Evolutionary conservation across 805 yeast genomes (phyloP).

Genomic region (Wickerhamiella musiphila): DNA sequence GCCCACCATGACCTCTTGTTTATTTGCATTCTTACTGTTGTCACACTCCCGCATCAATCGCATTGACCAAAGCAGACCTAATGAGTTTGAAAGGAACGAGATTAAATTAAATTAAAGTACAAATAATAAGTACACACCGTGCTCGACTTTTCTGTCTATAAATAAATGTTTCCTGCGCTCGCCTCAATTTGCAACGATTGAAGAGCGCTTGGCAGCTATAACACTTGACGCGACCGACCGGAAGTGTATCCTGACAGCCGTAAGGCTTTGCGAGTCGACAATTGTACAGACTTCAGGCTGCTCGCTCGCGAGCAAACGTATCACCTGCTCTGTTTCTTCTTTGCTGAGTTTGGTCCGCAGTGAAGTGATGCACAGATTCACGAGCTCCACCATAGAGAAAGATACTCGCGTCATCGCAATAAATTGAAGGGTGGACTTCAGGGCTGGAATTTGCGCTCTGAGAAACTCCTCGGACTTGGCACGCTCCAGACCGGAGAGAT

Average conservation of each 20-base stretch:
- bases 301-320: slow-evolving; percentile 10
- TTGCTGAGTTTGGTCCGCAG: slow-evolving; percentile 13
- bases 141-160: too few relatives aligned
- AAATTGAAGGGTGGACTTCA: slow-evolving; percentile 12
- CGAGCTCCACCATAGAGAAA: slow-evolving; percentile 9
- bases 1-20: slow-evolving; percentile 1
- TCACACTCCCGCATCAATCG: too few relatives aligned
- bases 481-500: slow-evolving; percentile 4
- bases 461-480: slow-evolving; percentile 10
- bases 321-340: slow-evolving; percentile 12
- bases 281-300: slow-evolving; percentile 16
- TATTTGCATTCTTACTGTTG: too few relatives aligned
- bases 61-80: too few relatives aligned
- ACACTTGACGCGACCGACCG: too few relatives aligned
- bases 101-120: too few relatives aligned
- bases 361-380: slow-evolving; percentile 12
- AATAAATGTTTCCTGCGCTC: too few relatives aligned
- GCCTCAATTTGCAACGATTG: too few relatives aligned
- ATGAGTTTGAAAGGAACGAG: too few relatives aligned
- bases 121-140: too few relatives aligned
- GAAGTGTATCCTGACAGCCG: slow-evolving; percentile 10
- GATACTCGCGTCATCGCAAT: slow-evolving; percentile 5
- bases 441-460: slow-evolving; percentile 13
- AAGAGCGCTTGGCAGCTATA: too few relatives aligned
- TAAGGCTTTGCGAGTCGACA: slow-evolving; percentile 12